Evolutionary conservation across 306 rosid genomes (phyloP).

Genomic region (Cucurbita moschata): DNA sequence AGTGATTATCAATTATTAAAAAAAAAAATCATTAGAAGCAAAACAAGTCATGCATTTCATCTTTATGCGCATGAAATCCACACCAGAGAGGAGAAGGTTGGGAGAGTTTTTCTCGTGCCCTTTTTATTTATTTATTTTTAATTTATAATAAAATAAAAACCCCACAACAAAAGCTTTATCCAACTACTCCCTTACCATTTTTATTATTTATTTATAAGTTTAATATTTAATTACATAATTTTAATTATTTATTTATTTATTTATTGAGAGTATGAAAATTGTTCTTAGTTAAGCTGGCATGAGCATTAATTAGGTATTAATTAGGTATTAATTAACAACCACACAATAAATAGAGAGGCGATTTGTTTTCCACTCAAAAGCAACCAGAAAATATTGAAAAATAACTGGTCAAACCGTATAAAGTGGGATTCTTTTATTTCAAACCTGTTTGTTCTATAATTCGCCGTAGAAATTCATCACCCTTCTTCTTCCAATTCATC

Average conservation of each 20-base stretch:
- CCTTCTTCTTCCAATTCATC: not conserved
- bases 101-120: not conserved
- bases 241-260: not conserved
- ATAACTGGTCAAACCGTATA: constrained; percentile 5
- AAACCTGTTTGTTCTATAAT: not conserved
- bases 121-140: not conserved
- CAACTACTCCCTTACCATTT: not conserved
- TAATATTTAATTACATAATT: not conserved
- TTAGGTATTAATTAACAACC: not conserved
- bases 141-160: not conserved
- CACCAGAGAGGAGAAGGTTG: not conserved
- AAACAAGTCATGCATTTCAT: not conserved
- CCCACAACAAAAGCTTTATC: not conserved
- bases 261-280: too few relatives aligned
- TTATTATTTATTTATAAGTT: not conserved
- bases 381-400: not conserved
- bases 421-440: not conserved
- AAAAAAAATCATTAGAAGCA: not conserved
- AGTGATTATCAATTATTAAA: not conserved
- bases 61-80: not conserved
- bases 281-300: not conserved
- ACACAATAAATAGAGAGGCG: not conserved
- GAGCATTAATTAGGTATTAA: not conserved
- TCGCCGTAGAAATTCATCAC: not conserved
- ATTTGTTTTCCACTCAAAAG: not conserved